Percentiles rank a stretch among this genome's conserved stretches.
phyloP scores from a whole-genome alignment of 2,329 filamentous ascomycete species.

The Epichloe elymi region DNA sequence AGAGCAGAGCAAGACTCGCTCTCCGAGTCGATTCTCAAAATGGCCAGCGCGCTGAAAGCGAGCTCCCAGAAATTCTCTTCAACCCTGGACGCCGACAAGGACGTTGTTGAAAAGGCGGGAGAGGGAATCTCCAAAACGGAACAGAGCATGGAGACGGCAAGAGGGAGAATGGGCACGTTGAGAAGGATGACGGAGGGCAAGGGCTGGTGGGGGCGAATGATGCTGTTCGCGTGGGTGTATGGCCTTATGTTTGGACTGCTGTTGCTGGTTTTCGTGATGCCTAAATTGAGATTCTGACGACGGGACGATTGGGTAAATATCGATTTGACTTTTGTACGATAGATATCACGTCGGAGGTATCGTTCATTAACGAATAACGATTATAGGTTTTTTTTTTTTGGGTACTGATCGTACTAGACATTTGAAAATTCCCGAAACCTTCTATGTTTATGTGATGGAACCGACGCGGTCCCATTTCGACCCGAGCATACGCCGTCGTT shows the following conservation, averaged over 20 bases:
- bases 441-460: background rate
- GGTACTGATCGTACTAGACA: background rate
- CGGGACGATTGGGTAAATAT: background rate
- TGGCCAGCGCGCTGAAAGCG: slow-evolving; percentile 66
- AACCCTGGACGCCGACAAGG: slow-evolving; percentile 59
- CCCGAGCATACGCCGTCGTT: background rate
- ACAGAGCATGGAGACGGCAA: slow-evolving; percentile 61
- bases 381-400: too few relatives aligned
- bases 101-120: slow-evolving; percentile 56
- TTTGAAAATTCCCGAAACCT: too few relatives aligned
- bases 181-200: slow-evolving; percentile 73
- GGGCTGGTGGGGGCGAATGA: slow-evolving; percentile 73
- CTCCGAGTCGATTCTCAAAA: slow-evolving; percentile 65
- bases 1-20: slow-evolving; percentile 72
- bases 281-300: slow-evolving; percentile 70
- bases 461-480: background rate
- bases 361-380: background rate
- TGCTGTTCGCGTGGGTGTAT: slow-evolving; percentile 75
- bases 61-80: slow-evolving; percentile 59
- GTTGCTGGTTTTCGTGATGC: slow-evolving; percentile 70
- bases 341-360: background rate
- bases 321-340: background rate
- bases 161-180: slow-evolving; percentile 63
- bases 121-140: slow-evolving; percentile 68
- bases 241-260: slow-evolving; percentile 68